Conservation (phyloP, 805 yeast genomes). For the Saccharomycopsis babjevae region DNA sequence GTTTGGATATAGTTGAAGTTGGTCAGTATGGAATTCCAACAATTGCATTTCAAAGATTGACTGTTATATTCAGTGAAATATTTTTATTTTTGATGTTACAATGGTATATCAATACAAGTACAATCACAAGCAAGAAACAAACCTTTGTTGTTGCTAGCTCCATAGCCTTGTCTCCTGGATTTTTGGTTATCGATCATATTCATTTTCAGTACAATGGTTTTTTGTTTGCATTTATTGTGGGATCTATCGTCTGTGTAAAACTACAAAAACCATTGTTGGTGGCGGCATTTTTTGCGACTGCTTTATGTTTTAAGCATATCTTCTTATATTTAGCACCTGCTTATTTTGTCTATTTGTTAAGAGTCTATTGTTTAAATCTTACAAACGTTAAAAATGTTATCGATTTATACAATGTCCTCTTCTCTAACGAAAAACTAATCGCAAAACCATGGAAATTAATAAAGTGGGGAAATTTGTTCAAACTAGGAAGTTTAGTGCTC, state of each 20-base stretch:
- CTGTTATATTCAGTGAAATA: constrained; percentile 72
- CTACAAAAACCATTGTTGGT: constrained; percentile 45
- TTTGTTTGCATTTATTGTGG: constrained; percentile 73
- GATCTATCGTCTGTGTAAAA: constrained; percentile 64
- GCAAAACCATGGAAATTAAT: constrained; percentile 23
- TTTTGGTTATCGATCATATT: constrained; percentile 84
- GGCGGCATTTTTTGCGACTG: constrained; percentile 59
- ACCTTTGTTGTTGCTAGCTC: constrained; percentile 74
- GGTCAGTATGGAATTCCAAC: constrained; percentile 76
- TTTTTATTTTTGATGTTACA: constrained; percentile 62
- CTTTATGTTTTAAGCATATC: constrained; percentile 90
- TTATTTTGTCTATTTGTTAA: constrained; percentile 65
- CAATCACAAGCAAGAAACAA: constrained; percentile 28
- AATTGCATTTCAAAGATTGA: constrained; percentile 64
- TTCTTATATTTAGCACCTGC: constrained; percentile 92
- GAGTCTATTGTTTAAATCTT: constrained; percentile 56
- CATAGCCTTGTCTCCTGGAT: constrained; percentile 78
- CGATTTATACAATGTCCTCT: neutral
- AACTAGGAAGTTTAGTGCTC: constrained; percentile 55
- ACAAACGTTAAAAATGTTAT: constrained; percentile 21
- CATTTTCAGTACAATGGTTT: constrained; percentile 97
- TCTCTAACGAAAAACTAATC: neutral
- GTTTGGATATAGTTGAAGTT: constrained; percentile 53
- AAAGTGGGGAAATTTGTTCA: constrained; percentile 48
- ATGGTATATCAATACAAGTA: constrained; percentile 49